phyloP scores from a whole-genome alignment of 2,329 filamentous ascomycete genomes.

The Talaromyces sp. region DNA sequence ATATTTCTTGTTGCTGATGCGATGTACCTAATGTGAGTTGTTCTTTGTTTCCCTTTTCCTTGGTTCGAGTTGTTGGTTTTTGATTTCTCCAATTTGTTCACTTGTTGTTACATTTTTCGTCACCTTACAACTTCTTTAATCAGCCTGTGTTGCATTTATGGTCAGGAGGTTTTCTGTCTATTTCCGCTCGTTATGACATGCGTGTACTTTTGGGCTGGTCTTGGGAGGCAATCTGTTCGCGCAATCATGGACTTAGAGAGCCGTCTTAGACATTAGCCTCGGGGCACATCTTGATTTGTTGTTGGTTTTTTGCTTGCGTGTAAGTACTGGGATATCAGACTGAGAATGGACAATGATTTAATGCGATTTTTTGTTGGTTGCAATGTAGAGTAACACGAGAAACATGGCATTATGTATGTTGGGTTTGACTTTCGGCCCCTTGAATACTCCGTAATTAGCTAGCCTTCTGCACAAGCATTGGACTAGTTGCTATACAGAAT shows the following conservation, averaged over 20 bases:
- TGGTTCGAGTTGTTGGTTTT: not conserved
- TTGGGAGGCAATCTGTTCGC: conserved; percentile 14
- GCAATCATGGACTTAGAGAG: conserved; percentile 6
- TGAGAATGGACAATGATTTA: conserved; percentile 9
- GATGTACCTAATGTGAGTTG: not conserved
- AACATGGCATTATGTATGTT: not conserved
- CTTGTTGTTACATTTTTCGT: not conserved
- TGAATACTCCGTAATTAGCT: not conserved
- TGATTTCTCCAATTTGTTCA: not conserved
- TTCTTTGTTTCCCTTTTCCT: not conserved
- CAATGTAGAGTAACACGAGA: not conserved
- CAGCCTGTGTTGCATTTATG: conserved; percentile 5
- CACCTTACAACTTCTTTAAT: conserved; percentile 4
- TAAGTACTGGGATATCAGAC: conserved; percentile 10
- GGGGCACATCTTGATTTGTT: conserved; percentile 1
- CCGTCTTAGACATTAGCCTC: conserved; percentile 9
- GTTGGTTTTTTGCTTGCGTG: not conserved
- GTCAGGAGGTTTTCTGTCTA: conserved; percentile 11
- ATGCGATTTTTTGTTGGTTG: not conserved
- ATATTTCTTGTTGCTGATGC: not conserved
- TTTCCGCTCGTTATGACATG: conserved; percentile 6
- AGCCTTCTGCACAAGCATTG: not conserved
- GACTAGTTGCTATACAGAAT: conserved; percentile 7
- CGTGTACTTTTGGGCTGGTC: not conserved
- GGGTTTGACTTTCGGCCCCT: conserved; percentile 5